A percentile compares a stretch with the other conserved stretches of the same genome.
phyloP scores from a whole-genome alignment of 2,329 filamentous ascomycete species.

The Chrysoporthe puriensis region DNA sequence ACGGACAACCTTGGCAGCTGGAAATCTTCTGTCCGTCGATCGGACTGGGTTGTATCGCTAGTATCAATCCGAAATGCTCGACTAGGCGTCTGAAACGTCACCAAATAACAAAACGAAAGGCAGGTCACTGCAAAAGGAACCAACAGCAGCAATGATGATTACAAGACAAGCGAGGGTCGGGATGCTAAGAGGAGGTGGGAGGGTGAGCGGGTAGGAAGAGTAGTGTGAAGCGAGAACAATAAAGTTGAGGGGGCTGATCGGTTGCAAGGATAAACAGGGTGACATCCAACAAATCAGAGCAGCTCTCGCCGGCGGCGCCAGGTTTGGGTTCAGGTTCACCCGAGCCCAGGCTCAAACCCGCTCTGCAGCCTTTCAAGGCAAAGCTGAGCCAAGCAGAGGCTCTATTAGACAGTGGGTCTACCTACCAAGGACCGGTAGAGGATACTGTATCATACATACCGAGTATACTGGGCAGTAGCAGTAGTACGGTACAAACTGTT shows the following conservation, averaged over 20 bases:
- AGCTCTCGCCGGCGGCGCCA: background rate
- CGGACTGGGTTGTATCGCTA: background rate
- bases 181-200: constrained; percentile 13
- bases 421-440: background rate
- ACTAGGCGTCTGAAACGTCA: constrained; percentile 5
- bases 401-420: background rate
- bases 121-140: constrained; percentile 4
- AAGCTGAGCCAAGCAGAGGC: background rate
- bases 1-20: constrained; percentile 9
- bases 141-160: constrained; percentile 17
- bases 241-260: constrained; percentile 23
- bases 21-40: constrained; percentile 15
- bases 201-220: constrained; percentile 5
- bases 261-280: constrained; percentile 24
- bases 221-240: constrained; percentile 4
- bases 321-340: background rate
- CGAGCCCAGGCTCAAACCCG: background rate
- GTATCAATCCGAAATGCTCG: background rate
- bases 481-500: background rate
- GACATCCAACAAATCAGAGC: constrained; percentile 23
- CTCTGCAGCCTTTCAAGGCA: constrained; percentile 6
- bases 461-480: no score
- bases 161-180: constrained; percentile 15
- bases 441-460: background rate
- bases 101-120: constrained; percentile 18